Evolutionary conservation across 306 rosid species (phyloP).

Genomic region (Prinsepia uniflora): DNA sequence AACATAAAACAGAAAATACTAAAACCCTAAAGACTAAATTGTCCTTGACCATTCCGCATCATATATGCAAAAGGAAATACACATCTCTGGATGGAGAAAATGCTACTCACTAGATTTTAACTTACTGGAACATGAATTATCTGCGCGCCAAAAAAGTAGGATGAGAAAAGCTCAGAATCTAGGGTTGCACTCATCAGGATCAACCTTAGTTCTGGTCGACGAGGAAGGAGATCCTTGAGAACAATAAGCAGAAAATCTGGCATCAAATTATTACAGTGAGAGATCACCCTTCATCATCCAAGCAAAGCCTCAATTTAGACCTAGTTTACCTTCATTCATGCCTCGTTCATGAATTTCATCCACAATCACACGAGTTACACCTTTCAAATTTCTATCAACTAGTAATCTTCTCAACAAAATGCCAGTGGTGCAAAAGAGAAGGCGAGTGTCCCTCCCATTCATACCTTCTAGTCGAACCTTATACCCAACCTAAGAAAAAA

Average conservation of each 20-base stretch:
- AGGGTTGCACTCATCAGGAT: constrained; percentile 97
- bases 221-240: constrained; percentile 88
- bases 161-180: constrained; percentile 86
- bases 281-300: constrained; percentile 27
- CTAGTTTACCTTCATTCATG: constrained; percentile 82
- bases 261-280: constrained; percentile 37
- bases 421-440: constrained; percentile 97
- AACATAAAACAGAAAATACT: no score
- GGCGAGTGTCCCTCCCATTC: constrained; percentile 86
- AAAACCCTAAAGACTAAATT: no score
- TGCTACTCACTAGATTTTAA: constrained; percentile 1
- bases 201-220: constrained; percentile 75
- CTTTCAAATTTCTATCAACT: constrained; percentile 78
- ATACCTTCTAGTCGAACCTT: constrained; percentile 96
- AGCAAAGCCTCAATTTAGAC: constrained; percentile 23
- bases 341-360: constrained; percentile 99
- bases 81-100: neutral
- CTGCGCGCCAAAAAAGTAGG: constrained; percentile 67
- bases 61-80: constrained; percentile 4
- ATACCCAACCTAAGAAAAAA: constrained; percentile 71
- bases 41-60: no score
- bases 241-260: constrained; percentile 95
- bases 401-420: constrained; percentile 89
- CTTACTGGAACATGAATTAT: constrained; percentile 65
- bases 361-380: constrained; percentile 87